phyloP scores from a whole-genome alignment of 306 rosid species.

The Morella rubra region DNA sequence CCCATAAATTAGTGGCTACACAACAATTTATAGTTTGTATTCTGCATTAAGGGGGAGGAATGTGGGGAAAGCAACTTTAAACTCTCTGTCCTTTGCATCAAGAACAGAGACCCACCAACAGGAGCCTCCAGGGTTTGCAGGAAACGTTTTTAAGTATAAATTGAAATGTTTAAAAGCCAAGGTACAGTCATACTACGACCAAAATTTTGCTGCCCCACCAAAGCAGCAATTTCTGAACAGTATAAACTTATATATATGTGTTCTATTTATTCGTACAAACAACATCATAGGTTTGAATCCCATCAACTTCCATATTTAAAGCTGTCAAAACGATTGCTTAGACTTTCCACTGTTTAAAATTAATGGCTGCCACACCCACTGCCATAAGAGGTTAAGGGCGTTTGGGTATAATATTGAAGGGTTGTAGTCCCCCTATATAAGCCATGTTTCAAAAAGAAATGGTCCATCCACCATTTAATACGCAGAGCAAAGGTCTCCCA shows the following conservation, averaged over 20 bases:
- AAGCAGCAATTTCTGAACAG: too few relatives aligned
- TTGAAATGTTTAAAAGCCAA: neutral
- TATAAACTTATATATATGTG: neutral
- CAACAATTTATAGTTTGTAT: conserved; percentile 34
- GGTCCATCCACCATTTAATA: conserved; percentile 53
- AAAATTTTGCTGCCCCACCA: neutral
- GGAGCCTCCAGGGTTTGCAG: conserved; percentile 37
- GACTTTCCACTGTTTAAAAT: conserved; percentile 29
- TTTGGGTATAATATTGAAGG: conserved; percentile 16
- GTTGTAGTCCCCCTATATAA: conserved; percentile 49
- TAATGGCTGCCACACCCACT: conserved; percentile 41
- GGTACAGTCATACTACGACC: neutral
- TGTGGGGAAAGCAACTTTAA: conserved; percentile 43
- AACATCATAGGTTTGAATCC: neutral
- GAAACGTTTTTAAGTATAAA: conserved; percentile 4
- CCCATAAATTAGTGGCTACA: conserved; percentile 23
- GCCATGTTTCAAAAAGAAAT: conserved; percentile 61
- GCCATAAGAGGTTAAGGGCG: conserved; percentile 34
- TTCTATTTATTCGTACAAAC: too few relatives aligned
- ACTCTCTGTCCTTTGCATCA: conserved; percentile 28
- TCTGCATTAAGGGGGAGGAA: conserved; percentile 44
- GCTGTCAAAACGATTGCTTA: conserved; percentile 37
- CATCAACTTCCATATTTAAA: neutral
- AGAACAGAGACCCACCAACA: conserved; percentile 50
- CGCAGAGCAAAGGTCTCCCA: conserved; percentile 34